These are phyloP conservation scores for Boletellus emodensis DNA, from an alignment of 768 basidiomycete genomes.

Conservation along the genomic window DNA sequence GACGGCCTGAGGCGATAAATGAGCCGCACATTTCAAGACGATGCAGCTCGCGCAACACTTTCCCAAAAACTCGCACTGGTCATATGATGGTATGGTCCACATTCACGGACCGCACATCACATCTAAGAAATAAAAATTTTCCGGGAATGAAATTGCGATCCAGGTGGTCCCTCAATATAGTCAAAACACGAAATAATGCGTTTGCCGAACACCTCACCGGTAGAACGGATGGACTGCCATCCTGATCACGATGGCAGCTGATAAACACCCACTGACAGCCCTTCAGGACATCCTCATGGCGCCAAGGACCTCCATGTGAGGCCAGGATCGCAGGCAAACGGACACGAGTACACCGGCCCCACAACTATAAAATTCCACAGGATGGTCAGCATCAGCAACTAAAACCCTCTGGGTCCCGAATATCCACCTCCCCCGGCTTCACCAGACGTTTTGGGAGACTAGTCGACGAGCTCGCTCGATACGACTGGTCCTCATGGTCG, in stretches of 20 bases:
- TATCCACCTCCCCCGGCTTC: conserved; percentile 7
- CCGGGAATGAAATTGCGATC: conserved; percentile 23
- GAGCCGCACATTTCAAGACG: conserved; percentile 9
- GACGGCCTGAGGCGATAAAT: not conserved
- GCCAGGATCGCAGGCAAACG: conserved; percentile 8
- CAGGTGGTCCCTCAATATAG: conserved; percentile 26
- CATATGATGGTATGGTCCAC: conserved; percentile 9
- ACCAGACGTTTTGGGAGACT: not conserved
- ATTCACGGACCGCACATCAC: conserved; percentile 18
- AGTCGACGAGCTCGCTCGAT: not conserved
- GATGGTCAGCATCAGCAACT: conserved; percentile 14
- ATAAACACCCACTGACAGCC: conserved; percentile 20
- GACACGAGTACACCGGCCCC: conserved; percentile 15
- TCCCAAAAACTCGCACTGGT: conserved; percentile 5
- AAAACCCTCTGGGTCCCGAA: not conserved
- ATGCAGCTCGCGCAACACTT: conserved; percentile 7
- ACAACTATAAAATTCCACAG: conserved; percentile 25
- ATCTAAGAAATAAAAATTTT: conserved; percentile 19
- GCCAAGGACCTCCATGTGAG: conserved; percentile 8
- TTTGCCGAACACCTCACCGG: conserved; percentile 26
- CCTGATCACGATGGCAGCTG: conserved; percentile 25
- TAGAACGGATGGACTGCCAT: conserved; percentile 16
- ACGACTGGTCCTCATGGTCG: not conserved
- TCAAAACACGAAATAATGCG: conserved; percentile 20
- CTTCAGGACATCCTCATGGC: conserved; percentile 22